phyloP scores from a whole-genome alignment of 441 rosid genomes.

The Gossypium trilobum region DNA sequence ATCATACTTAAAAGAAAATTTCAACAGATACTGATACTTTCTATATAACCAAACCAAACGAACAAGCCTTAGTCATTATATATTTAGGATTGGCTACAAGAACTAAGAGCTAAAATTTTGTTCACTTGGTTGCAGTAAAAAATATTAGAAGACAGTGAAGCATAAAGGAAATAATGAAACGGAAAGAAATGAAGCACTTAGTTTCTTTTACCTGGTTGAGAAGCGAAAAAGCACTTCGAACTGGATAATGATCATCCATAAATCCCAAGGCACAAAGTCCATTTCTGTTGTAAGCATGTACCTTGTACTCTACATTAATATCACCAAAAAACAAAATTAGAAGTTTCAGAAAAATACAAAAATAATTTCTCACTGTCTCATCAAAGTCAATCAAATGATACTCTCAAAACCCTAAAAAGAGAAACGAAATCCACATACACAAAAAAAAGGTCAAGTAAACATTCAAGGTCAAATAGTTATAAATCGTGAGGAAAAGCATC shows the following conservation, averaged over 20 bases:
- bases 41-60: background rate
- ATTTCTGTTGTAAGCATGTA: slow-evolving; percentile 73
- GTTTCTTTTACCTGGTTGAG: slow-evolving; percentile 55
- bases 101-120: background rate
- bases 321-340: background rate
- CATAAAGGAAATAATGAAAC: background rate
- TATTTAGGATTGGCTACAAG: background rate
- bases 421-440: background rate
- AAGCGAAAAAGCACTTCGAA: slow-evolving; percentile 84
- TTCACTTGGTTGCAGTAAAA: background rate
- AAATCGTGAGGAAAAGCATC: background rate
- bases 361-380: background rate
- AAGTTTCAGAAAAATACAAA: background rate
- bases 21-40: background rate
- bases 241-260: slow-evolving; percentile 92
- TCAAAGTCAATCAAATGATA: background rate
- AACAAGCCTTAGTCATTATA: background rate
- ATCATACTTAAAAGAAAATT: background rate
- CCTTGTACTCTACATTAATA: slow-evolving; percentile 61
- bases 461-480: background rate
- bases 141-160: background rate
- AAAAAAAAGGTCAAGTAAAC: background rate
- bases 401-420: background rate
- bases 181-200: slow-evolving; percentile 6
- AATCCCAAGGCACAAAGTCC: slow-evolving; percentile 81